Conservation (phyloP, 495 filamentous ascomycete species). For the Neurospora sp. region DNA sequence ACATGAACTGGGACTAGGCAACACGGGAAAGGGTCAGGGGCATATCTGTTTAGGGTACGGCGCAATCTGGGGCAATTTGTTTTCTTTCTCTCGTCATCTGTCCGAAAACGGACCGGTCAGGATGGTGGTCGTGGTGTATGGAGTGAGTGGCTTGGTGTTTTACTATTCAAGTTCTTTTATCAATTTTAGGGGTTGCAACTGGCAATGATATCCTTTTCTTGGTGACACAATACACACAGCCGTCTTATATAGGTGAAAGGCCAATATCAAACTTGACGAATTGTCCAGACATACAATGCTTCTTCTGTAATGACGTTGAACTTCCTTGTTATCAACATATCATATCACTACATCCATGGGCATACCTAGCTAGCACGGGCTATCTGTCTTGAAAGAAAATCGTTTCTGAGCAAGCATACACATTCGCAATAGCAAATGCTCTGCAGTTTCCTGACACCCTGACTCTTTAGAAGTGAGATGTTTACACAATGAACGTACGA, state of each 20-base stretch:
- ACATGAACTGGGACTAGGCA: neutral
- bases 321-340: no score
- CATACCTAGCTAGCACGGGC: no score
- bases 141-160: neutral
- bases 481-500: no score
- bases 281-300: neutral
- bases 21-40: neutral
- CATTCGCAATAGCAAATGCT: no score
- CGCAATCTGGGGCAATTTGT: neutral
- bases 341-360: no score
- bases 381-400: no score
- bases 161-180: neutral
- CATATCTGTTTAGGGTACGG: neutral
- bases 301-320: neutral
- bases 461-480: no score
- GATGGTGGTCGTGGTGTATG: neutral
- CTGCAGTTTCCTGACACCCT: no score
- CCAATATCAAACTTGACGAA: neutral
- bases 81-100: neutral
- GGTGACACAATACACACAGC: neutral
- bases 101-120: neutral
- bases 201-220: neutral
- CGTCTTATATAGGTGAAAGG: neutral
- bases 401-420: no score
- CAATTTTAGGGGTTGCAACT: neutral